Base-by-base conservation (phyloP, 805 yeast species). In the Teunomyces lycoperdinae region DNA sequence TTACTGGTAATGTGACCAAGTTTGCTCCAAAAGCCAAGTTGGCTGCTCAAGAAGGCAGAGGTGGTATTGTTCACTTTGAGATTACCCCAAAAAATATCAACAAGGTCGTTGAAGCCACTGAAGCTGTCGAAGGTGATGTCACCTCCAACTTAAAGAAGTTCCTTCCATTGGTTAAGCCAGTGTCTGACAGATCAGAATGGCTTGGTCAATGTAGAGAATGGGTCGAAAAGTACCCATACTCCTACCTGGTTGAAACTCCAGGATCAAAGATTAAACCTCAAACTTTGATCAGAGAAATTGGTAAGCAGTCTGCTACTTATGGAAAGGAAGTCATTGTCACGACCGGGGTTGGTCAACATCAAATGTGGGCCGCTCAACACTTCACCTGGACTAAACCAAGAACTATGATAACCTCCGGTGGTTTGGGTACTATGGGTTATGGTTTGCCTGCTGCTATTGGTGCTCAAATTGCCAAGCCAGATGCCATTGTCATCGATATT, bases 351-450 rank as follows among this genome's bases (percentile, higher is more conserved):
- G 99, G 99, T 51, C 99, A 94, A 78, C 99, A 92, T 79, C 99
- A 92, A 77, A 92, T 92, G 99, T 92, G 99, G 99, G 95, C 98
- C 33, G 98, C 98, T 27, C 99, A 94, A 75, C 91, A 90, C 71
- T 91, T 87, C 83, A 82, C 90, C 45, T 92, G 97, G 96, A 85
- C 84, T 52, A 73, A 80, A 53, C 99, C 99, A 60, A 83, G 98
- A 70, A 79, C 95, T 44, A 85, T 94, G 75, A 87, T 92, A 67
- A 90, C 98, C n/a, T 89, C 97, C 44, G 99, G 99, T 73, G 99
- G 99, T 60, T 80, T 92, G 61, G 99, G 99, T 61, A 92, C 99
- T 49, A 92, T 92, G 99, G 99, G 99, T 52, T 92, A 74, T 73
- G 99, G 99, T 55, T 74, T 92, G 54, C 99, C 99, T 27, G 86